phyloP scores from a whole-genome alignment of 495 filamentous ascomycete species.

The Aspergillus egyptiacus region DNA sequence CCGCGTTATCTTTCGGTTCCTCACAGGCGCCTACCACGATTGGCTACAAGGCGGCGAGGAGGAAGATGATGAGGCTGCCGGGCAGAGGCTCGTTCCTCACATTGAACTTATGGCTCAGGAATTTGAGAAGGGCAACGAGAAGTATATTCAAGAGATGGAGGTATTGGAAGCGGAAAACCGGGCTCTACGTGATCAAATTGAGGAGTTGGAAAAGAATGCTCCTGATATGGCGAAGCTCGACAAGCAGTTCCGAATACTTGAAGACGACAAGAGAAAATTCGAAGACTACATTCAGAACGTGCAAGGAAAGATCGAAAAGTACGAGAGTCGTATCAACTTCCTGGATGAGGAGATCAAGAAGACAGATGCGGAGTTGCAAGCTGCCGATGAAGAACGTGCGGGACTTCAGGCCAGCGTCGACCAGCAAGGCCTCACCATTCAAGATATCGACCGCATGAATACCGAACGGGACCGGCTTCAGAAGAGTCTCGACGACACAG shows the following conservation, averaged over 20 bases:
- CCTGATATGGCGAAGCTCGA: constrained; percentile 78
- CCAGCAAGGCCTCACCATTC: constrained; percentile 85
- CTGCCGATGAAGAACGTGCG: constrained; percentile 73
- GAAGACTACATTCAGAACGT: constrained; percentile 82
- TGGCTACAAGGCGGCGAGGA: constrained; percentile 80
- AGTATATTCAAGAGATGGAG: constrained; percentile 73
- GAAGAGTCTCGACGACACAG: constrained; percentile 70
- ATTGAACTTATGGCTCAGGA: constrained; percentile 81
- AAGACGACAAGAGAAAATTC: constrained; percentile 87
- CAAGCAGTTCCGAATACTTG: constrained; percentile 76
- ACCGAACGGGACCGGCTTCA: constrained; percentile 87
- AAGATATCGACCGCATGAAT: constrained; percentile 98
- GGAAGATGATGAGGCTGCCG: constrained; percentile 73
- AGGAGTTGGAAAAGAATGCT: constrained; percentile 76
- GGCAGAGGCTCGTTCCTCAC: constrained; percentile 69
- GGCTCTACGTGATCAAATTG: constrained; percentile 71
- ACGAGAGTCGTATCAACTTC: constrained; percentile 66
- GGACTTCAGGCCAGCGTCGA: constrained; percentile 80
- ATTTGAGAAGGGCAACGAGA: constrained; percentile 78
- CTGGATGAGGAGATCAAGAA: constrained; percentile 76
- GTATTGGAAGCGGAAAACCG: constrained; percentile 79
- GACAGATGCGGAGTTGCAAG: constrained; percentile 65
- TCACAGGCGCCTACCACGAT: constrained; percentile 81
- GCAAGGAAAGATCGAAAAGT: constrained; percentile 74
- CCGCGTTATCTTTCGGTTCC: constrained; percentile 87